These are phyloP conservation scores for Thielaviopsis musarum DNA, from an alignment of 2,329 filamentous ascomycete species.

Conservation along the genomic window DNA sequence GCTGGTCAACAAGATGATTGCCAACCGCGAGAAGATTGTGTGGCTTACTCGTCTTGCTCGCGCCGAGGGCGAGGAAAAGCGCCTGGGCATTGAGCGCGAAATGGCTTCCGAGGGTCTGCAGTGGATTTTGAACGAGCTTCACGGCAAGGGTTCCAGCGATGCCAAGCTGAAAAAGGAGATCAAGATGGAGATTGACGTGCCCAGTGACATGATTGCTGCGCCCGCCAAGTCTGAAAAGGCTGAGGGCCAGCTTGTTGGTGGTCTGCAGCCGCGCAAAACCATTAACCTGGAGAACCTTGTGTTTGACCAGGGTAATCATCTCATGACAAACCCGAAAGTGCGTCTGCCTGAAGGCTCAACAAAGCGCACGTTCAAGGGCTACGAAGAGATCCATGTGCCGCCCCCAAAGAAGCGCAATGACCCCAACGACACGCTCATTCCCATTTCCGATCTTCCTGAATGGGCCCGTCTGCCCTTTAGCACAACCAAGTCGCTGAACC, in stretches of 20 bases:
- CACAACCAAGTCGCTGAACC: slow-evolving; percentile 72
- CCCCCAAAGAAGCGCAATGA: slow-evolving; percentile 77
- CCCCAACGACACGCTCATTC: slow-evolving; percentile 62
- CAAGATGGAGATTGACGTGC: slow-evolving; percentile 85
- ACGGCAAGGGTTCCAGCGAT: slow-evolving; percentile 48
- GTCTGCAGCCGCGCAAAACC: slow-evolving; percentile 67
- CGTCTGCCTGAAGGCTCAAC: slow-evolving; percentile 86
- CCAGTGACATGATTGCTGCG: slow-evolving; percentile 32
- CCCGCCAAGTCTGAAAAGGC: slow-evolving; percentile 35
- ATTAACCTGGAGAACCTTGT: slow-evolving; percentile 93
- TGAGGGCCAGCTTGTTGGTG: slow-evolving; percentile 59
- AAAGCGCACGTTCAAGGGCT: slow-evolving; percentile 91
- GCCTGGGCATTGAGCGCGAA: slow-evolving; percentile 65
- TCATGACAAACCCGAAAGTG: slow-evolving; percentile 98
- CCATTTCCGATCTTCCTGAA: slow-evolving; percentile 75
- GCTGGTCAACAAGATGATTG: slow-evolving; percentile 75
- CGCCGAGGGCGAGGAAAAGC: slow-evolving; percentile 63
- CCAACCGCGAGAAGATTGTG: slow-evolving; percentile 83
- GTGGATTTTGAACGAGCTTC: slow-evolving; percentile 74
- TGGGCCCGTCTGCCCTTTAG: slow-evolving; percentile 84
- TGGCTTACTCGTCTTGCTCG: slow-evolving; percentile 84
- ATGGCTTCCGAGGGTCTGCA: slow-evolving; percentile 81
- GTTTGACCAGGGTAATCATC: slow-evolving; percentile 94
- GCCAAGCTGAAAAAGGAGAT: slow-evolving; percentile 58
- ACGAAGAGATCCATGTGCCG: slow-evolving; percentile 95